phyloP scores from a whole-genome alignment of 768 basidiomycete species.

The Leccinellum luteum region DNA sequence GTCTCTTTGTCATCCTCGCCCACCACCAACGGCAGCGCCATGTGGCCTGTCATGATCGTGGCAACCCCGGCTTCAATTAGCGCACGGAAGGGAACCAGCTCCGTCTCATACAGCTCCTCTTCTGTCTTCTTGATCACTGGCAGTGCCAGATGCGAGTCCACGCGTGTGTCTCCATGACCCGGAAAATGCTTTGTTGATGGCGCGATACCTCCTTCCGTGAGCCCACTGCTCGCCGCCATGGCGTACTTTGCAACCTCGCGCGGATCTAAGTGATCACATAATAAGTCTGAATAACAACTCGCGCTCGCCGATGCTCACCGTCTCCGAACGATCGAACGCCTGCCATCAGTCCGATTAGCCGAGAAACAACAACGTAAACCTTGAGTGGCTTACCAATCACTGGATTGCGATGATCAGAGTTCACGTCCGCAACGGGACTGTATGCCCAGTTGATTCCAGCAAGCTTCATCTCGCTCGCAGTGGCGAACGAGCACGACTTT shows the following conservation, averaged over 20 bases:
- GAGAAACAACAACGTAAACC: not conserved
- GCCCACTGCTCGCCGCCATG: constrained; percentile 45
- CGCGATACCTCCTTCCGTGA: constrained; percentile 49
- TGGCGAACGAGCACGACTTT: constrained; percentile 46
- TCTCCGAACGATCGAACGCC: constrained; percentile 72
- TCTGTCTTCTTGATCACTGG: constrained; percentile 56
- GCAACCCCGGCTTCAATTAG: constrained; percentile 43
- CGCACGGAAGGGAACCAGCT: constrained; percentile 57
- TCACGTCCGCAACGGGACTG: constrained; percentile 71
- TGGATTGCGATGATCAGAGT: constrained; percentile 66
- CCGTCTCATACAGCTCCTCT: constrained; percentile 41
- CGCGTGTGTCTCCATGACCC: constrained; percentile 69
- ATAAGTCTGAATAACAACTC: not conserved
- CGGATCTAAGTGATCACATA: constrained; percentile 43
- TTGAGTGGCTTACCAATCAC: constrained; percentile 53
- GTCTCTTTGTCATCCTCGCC: constrained; percentile 40
- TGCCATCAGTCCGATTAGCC: constrained; percentile 19
- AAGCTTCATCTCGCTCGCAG: constrained; percentile 53
- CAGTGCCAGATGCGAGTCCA: constrained; percentile 68
- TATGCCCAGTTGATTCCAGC: constrained; percentile 72
- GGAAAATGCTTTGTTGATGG: constrained; percentile 72
- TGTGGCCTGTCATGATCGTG: constrained; percentile 73
- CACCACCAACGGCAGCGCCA: constrained; percentile 60
- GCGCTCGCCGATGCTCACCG: constrained; percentile 35
- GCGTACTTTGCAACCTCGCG: constrained; percentile 48